phyloP scores from a whole-genome alignment of 2,329 filamentous ascomycete species.

The Pseudopyricularia javanii region DNA sequence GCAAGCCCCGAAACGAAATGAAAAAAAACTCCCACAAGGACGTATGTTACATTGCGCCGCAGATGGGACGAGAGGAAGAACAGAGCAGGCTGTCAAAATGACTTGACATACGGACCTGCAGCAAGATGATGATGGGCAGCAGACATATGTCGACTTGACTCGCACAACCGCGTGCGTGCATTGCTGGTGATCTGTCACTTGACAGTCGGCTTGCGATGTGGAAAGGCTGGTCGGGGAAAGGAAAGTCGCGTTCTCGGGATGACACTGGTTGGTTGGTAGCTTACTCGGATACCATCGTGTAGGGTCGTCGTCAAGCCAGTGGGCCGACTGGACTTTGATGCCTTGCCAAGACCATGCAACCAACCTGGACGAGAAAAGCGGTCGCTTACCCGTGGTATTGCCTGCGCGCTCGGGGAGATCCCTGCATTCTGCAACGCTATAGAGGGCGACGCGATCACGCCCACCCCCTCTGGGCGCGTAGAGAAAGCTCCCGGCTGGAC shows the following conservation, averaged over 20 bases:
- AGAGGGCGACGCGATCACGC: not conserved
- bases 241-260: too few relatives aligned
- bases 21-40: too few relatives aligned
- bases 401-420: not conserved
- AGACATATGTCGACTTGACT: not conserved
- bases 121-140: not conserved
- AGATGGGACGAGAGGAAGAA: too few relatives aligned
- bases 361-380: not conserved
- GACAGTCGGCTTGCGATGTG: not conserved
- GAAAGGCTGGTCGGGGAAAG: not conserved
- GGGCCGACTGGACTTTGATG: not conserved
- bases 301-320: too few relatives aligned
- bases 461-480: conserved; percentile 32
- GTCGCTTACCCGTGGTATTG: not conserved
- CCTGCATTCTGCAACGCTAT: not conserved
- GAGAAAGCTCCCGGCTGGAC: conserved; percentile 34
- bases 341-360: not conserved
- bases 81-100: too few relatives aligned
- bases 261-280: too few relatives aligned
- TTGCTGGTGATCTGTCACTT: not conserved
- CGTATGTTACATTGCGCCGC: too few relatives aligned
- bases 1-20: too few relatives aligned
- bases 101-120: too few relatives aligned
- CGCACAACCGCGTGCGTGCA: too few relatives aligned
- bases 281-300: too few relatives aligned